Conservation (phyloP, 805 yeast species). For the Cyberlindnera suaveolens region DNA sequence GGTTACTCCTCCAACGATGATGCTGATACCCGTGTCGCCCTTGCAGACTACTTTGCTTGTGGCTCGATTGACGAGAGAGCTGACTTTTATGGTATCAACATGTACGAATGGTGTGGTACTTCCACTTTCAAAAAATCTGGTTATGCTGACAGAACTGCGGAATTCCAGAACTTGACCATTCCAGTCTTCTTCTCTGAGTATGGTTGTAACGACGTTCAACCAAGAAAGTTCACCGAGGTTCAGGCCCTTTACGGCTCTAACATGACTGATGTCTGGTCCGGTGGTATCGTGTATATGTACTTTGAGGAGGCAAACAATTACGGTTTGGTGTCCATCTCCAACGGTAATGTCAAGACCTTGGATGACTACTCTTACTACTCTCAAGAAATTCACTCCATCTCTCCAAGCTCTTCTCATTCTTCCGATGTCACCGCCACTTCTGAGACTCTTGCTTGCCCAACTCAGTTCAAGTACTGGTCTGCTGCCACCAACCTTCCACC, state of each 20-base stretch:
- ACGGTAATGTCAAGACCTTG: slow-evolving; percentile 46
- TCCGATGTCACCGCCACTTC: slow-evolving; percentile 34
- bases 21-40: slow-evolving; percentile 51
- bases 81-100: slow-evolving; percentile 83
- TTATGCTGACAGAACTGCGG: slow-evolving; percentile 56
- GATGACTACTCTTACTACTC: slow-evolving; percentile 59
- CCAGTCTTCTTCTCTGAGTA: slow-evolving; percentile 80
- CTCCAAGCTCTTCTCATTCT: slow-evolving; percentile 45
- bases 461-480: slow-evolving; percentile 49
- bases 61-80: slow-evolving; percentile 60
- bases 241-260: slow-evolving; percentile 53
- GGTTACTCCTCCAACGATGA: slow-evolving; percentile 84
- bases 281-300: slow-evolving; percentile 87
- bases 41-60: slow-evolving; percentile 75
- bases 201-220: slow-evolving; percentile 66
- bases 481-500: slow-evolving; percentile 73
- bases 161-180: slow-evolving; percentile 57
- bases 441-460: slow-evolving; percentile 56
- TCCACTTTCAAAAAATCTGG: slow-evolving; percentile 58
- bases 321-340: slow-evolving; percentile 57
- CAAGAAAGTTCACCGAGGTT: slow-evolving; percentile 72
- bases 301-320: slow-evolving; percentile 70
- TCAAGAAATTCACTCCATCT: slow-evolving; percentile 45
- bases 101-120: slow-evolving; percentile 84
- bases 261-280: slow-evolving; percentile 84